These are phyloP conservation scores for Porogramme epimiltina DNA, from an alignment of 1,284 basidiomycete genomes.

Conservation along the genomic window DNA sequence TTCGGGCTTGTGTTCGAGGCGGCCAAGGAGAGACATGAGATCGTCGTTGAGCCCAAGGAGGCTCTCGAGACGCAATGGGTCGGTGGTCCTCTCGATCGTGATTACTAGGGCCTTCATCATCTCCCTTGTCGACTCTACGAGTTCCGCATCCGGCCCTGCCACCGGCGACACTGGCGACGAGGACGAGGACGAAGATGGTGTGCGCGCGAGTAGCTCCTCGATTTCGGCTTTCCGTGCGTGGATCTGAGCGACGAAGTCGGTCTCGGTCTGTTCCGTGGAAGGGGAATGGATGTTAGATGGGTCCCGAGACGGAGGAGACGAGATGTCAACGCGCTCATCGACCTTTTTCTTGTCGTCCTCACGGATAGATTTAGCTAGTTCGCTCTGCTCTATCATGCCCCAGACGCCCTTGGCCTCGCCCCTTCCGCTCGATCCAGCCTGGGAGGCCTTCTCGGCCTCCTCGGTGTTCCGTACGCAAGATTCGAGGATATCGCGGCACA, in stretches of 20 bases:
- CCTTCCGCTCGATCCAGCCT: conserved; percentile 35
- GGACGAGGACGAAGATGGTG: conserved; percentile 37
- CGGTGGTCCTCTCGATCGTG: conserved; percentile 60
- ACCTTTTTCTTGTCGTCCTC: conserved; percentile 66
- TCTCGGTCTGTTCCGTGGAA: conserved; percentile 44
- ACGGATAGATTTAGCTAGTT: conserved; percentile 69
- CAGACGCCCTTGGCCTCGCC: conserved; percentile 68
- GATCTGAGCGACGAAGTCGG: conserved; percentile 56
- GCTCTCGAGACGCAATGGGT: conserved; percentile 61
- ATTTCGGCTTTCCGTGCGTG: conserved; percentile 49
- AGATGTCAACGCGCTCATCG: conserved; percentile 29
- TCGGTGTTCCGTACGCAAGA: conserved; percentile 93
- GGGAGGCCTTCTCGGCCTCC: conserved; percentile 60
- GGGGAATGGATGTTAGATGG: conserved; percentile 29
- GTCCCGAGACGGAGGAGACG: conserved; percentile 17
- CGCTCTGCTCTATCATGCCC: conserved; percentile 82
- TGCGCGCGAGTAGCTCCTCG: conserved; percentile 43
- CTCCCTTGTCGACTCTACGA: conserved; percentile 52
- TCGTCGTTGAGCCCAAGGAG: conserved; percentile 75
- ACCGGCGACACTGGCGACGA: conserved; percentile 26
- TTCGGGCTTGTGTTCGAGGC: conserved; percentile 37
- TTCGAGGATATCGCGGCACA: conserved; percentile 78
- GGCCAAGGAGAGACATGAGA: conserved; percentile 54
- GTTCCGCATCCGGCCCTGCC: conserved; percentile 31
- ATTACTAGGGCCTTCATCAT: conserved; percentile 60